Evolutionary conservation across 2,329 filamentous ascomycete genomes (phyloP).

Genomic region (Scedosporium dehoogii): DNA sequence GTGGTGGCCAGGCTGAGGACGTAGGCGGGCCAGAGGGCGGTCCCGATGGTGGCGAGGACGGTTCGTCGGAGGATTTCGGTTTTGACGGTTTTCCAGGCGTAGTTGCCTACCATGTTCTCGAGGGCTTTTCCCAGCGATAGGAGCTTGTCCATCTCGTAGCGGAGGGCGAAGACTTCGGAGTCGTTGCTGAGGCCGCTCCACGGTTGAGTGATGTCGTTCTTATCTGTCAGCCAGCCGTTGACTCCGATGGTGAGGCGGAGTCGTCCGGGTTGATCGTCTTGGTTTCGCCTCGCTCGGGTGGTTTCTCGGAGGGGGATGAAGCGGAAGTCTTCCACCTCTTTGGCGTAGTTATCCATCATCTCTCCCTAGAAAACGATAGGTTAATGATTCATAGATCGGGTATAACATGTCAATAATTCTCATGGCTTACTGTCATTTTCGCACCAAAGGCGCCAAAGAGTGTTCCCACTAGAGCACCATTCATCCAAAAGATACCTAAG

Average conservation of each 20-base stretch:
- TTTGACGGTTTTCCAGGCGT: constrained; percentile 67
- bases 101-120: constrained; percentile 58
- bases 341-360: constrained; percentile 81
- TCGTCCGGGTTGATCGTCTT: constrained; percentile 21
- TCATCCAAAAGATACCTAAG: constrained; percentile 76
- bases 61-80: constrained; percentile 65
- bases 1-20: constrained; percentile 56
- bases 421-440: constrained; percentile 44
- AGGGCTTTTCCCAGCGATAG: constrained; percentile 68
- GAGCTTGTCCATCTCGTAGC: constrained; percentile 72
- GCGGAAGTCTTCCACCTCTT: constrained; percentile 70
- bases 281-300: neutral
- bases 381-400: neutral
- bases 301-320: constrained; percentile 58
- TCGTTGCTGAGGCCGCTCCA: constrained; percentile 66
- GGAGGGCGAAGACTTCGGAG: constrained; percentile 72
- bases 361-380: constrained; percentile 39
- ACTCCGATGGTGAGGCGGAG: constrained; percentile 77
- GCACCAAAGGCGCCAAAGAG: constrained; percentile 86
- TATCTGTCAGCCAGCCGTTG: constrained; percentile 72
- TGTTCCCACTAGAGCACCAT: constrained; percentile 73
- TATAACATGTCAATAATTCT: neutral
- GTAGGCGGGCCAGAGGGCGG: constrained; percentile 60
- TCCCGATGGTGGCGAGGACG: constrained; percentile 56
- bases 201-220: constrained; percentile 66